Base-by-base conservation (phyloP, 352 stramenopile genomes). In the Pythium aristosporum region DNA sequence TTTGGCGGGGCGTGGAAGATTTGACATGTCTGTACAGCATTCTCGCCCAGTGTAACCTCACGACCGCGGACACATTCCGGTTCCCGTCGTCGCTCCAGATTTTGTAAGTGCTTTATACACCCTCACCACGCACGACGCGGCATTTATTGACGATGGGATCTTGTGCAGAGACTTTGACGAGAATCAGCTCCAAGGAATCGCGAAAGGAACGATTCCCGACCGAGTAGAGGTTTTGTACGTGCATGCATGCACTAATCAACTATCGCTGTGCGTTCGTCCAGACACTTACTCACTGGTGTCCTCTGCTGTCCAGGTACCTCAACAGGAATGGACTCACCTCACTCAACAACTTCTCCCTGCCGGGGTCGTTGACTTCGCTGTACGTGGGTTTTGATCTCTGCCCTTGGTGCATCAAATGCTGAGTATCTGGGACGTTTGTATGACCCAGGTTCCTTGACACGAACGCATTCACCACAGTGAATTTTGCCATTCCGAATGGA, bases 171-270 rank as follows among this genome's bases (percentile, higher is more conserved):
- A 71, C 36, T 62, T 71, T 37, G 30, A 66, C 13, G 52, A 37
- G 13, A 71, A 71, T 18, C 8, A 57, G 13, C 52, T 71, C 51
- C 39, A 34, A 8, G 43, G 51, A 8, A 66, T 71, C n/a, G 21
- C 50, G 16, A 23, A 50, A 23, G 64, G 43, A 37, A 50, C 36
- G 5, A 59, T 71, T 34, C 64, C 64, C 1, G 18, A 52, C 43
- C 15, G n/a, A 20, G 50, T 71, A 13, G 5, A 32, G 5, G 25
- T 30, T 16, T n/a, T 71, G 64, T 71, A 58, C 41, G 64, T 63
- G 12, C 6, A 43, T 63, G 12, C 6, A 43, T 2, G 12, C 34
- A 39, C 34, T 10, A 39, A 39, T 39, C 34, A 13, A 37, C 10
- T 46, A 9, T 36, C 9, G 34, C 11, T 39, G 34, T 39, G 8